Evolutionary conservation across 2,329 filamentous ascomycete species (phyloP), one percentile per base, ranked within the genome.

Genomic region (Pseudogymnoascus sp.): DNA sequence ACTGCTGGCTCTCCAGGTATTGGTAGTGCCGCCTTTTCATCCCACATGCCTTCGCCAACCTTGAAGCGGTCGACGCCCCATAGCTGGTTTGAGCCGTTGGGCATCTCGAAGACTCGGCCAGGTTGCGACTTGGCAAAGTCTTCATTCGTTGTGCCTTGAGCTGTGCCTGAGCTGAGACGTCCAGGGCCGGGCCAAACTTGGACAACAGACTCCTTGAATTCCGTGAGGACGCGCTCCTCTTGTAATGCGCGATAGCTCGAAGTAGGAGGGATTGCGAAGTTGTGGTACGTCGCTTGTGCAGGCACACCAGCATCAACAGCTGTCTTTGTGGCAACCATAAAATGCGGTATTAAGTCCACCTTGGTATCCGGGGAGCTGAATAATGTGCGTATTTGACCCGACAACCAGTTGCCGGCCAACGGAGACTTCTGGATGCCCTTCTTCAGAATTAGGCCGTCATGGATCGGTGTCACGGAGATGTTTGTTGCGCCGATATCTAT

Each of bases 161-260:
- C 76, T 42, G 75, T 74, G 40, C 68, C 72, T 68, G 71, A 74
- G 63, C 65, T 74, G 69, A 91, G 85, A 64, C 86, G 82, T 63
- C 87, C 87, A 0, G 90, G 90, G 0, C 90, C 90, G 27, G 86
- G 84, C 93, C 94, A 99, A 12, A 93, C 86, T 76, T 97, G 92
- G 29, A 97, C 92, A 13, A 97, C 91, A 15, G 89, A 95, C 77
- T 99, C 95, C 78, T 99, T 99, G 83, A 96, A 99, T 73, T 97
- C 92, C 37, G 90, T 92, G 62, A 99, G 78, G 42, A 96, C 87
- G 60, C 93, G 89, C 74, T 97, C 94, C 78, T 99, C 92, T 75
- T 97, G 87, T 67, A 93, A 87, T 15, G 81, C 79, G 64, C 88
- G 86, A 82, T 92, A 97, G 1, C 89, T 92, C 29, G 84, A 81